Evolutionary conservation across 2,329 filamentous ascomycete species (phyloP), one percentile per base, ranked within the genome.

Genomic region (Bertia moriformis): DNA sequence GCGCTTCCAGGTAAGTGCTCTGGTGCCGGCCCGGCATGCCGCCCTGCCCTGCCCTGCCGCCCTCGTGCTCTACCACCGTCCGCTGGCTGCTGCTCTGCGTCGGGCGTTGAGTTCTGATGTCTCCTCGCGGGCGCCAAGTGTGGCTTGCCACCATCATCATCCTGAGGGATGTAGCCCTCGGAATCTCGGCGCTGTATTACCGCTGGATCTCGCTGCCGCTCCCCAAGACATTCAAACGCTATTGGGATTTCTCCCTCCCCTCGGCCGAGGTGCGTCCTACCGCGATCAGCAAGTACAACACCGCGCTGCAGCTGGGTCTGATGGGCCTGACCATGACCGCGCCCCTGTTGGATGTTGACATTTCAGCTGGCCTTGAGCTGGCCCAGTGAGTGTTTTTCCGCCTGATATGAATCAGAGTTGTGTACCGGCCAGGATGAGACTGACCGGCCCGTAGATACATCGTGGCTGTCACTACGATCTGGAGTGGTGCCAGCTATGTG

Each of bases 201-300:
- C 81, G 91, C 45, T 96, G 86, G 73, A 93, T 95, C 47, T 93
- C 85, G 2, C 69, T 98, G 4, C 91, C 91, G 0, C 79, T 84
- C 0, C 91, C 91, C 2, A 96, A 96, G 62, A 96, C 91, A 0
- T 84, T 95, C 59, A 63, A 71, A 15, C 69, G 91, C 14, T 98
- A 96, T 60, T 98, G 91, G 91, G 91, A 98, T 60, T 96, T 98
- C 54, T 89, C 83, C 3, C 70, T 98, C 13, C 91, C 85, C 2
- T 84, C 78, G 27, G 85, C 85, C 3, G 84, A 91, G 59, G 85
- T 93, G 4, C 81, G 76, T 43, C 85, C 85, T 1, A 91, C 85
- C 0, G 80, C 71, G 1, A 84, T 93, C 44, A 87, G 82, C 60
- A 93, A 93, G 64, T 79, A 87, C 59, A 98, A 98, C 60, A 98